Base-by-base conservation (phyloP, 2,329 filamentous ascomycete genomes). In the Trichoderma atroviride region DNA sequence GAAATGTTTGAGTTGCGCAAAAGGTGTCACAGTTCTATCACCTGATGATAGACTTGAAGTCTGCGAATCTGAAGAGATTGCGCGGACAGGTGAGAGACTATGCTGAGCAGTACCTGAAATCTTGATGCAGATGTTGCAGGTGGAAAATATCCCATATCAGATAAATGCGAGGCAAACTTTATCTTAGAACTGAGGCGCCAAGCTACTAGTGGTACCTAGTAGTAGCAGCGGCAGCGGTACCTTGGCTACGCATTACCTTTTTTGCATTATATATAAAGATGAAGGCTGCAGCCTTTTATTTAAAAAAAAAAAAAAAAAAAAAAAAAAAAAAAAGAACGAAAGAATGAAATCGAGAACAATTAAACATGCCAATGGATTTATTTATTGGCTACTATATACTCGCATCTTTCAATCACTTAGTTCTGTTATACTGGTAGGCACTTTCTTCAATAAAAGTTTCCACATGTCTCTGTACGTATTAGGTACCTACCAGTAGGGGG, bases 161-260 rank as follows among this genome's bases (percentile, higher is more conserved):
- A 40, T 40, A 60, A 60, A 35, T 40, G 57, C 14, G 24, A 37
- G 57, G 22, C 57, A n/a, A 60, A 60, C 35, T 60, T 43, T 60
- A 50, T 50, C 22, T 50, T 50, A 13, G 19, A 24, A 50, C 47
- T 24, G 47, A 22, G 47, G n/a, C 47, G 22, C 47, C 22, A 50
- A 24, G 47, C 47, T 50, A 50, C 47, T 50, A 50, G 11, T 50
- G 22, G 19, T 9, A 50, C 33, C 33, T 14, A 35, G 33, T 50
- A 50, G 4, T 50, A 50, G 11, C 22, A 50, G 19, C n/a, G 22
- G 9, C 22, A 24, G 22, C 4, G 9, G 19, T 24, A 22, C 47
- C n/a, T 50, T 50, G 22, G 47, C 11, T 50, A 24, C n/a, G 22
- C n/a, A 22, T 24, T 24, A 13, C 11, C n/a, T 5, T 19, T 13